A percentile compares a stretch with the other conserved stretches of the same genome.
Evolutionary conservation across 352 stramenopile genomes (phyloP).

Genomic region (Phytopythium mirpurense): DNA sequence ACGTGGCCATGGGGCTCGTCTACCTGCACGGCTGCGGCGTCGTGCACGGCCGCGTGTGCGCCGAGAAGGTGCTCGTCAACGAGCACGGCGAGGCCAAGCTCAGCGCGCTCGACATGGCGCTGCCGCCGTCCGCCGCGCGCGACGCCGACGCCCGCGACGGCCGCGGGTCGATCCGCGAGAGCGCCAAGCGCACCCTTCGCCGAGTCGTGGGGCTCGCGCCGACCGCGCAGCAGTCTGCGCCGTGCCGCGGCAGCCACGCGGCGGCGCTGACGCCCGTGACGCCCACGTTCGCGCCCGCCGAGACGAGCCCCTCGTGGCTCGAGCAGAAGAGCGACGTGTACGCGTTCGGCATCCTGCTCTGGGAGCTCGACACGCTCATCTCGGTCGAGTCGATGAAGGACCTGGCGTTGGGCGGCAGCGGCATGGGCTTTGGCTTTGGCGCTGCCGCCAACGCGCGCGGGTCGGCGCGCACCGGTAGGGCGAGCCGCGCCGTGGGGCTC

Average conservation of each 20-base stretch:
- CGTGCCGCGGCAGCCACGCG: not conserved
- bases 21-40: slow-evolving; percentile 67
- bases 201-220: slow-evolving; percentile 2
- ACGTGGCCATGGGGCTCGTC: slow-evolving; percentile 75
- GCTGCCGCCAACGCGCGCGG: slow-evolving; percentile 3
- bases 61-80: slow-evolving; percentile 68
- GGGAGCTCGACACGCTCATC: slow-evolving; percentile 75
- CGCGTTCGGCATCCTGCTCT: slow-evolving; percentile 65
- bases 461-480: not conserved
- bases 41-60: slow-evolving; percentile 51
- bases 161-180: slow-evolving; percentile 44
- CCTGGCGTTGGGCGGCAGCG: slow-evolving; percentile 14
- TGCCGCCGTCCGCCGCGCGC: slow-evolving; percentile 15
- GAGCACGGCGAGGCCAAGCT: slow-evolving; percentile 73
- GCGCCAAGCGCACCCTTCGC: slow-evolving; percentile 12
- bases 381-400: slow-evolving; percentile 49
- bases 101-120: slow-evolving; percentile 55
- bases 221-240: not conserved
- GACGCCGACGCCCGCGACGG: slow-evolving; percentile 12
- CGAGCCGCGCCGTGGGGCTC: not conserved
- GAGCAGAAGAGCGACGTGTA: slow-evolving; percentile 56
- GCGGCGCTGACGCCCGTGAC: slow-evolving; percentile 8
- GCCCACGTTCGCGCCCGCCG: slow-evolving; percentile 8
- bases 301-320: slow-evolving; percentile 21
- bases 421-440: not conserved